Evolutionary conservation across 768 basidiomycete genomes (phyloP), one percentile per base, ranked within the genome.

Genomic region (Trametes cinnabarina): DNA sequence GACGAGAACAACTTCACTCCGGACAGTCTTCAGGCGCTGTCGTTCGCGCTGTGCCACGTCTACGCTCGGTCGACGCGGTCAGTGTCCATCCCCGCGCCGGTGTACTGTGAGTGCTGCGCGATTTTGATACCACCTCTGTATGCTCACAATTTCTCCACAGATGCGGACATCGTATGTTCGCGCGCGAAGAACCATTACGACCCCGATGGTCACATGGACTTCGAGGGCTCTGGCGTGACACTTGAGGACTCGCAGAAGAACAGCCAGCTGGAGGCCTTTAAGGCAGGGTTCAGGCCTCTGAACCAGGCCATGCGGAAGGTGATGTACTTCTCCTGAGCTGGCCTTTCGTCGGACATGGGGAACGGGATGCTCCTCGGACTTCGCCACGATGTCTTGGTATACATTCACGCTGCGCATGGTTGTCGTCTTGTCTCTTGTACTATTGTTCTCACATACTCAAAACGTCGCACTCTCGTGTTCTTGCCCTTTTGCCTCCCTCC

Each of bases 161-260:
- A 91, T 67, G 89, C 88, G 8, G 87, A 91, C 66, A 88, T 86
- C 22, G 78, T 84, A 19, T 92, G 90, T 67, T 77, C 87, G 1
- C 81, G 91, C 3, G 87, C 90, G 0, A 90, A 88, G 72, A 89
- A 90, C 64, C 90, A 92, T 63, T 92, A 88, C 63, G 82, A 86
- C 56, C 89, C 90, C 1, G 73, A 77, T 19, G 75, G 74, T n/a
- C 10, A 72, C 6, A 61, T 89, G 0, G 81, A 86, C 62, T 77
- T 87, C 58, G 82, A 84, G 0, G 87, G 87, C 12, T 76, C 81
- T 0, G 79, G 75, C n/a, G 83, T 82, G 76, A 80, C 26, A 66
- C 63, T 17, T 57, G 72, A 35, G 58, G 51, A 23, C 54, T 34
- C 4, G 78, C 79, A 59, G 72, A 69, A 69, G 1, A 72, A 74